Evolutionary conservation across 768 basidiomycete genomes (phyloP).

Genomic region (Mycena pura): DNA sequence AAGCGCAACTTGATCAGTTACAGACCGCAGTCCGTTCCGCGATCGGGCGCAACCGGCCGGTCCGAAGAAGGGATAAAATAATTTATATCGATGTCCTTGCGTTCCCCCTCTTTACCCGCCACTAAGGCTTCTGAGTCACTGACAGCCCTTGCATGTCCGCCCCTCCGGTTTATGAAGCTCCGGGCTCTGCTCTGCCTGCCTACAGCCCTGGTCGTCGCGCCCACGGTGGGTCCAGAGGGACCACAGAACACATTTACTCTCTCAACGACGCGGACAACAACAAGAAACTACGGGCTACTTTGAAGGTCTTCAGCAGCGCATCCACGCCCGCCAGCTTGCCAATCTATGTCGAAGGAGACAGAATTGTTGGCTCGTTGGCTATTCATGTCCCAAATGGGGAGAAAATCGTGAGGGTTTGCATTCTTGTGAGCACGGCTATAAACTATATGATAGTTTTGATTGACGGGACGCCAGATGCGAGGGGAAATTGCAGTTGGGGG

Average conservation of each 20-base stretch:
- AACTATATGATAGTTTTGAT: too few relatives aligned
- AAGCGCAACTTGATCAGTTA: too few relatives aligned
- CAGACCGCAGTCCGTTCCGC: too few relatives aligned
- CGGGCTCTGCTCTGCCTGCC: constrained; percentile 1
- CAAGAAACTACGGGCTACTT: constrained; percentile 2
- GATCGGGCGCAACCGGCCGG: too few relatives aligned
- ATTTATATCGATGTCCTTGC: too few relatives aligned
- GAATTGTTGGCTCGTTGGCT: constrained; percentile 11
- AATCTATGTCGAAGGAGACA: constrained; percentile 15
- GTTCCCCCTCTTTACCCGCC: too few relatives aligned
- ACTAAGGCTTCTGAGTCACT: too few relatives aligned
- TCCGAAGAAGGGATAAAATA: too few relatives aligned
- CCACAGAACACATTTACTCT: constrained; percentile 17
- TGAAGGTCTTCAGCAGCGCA: constrained; percentile 19
- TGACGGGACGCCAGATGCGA: constrained; percentile 6
- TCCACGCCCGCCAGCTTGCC: constrained; percentile 7
- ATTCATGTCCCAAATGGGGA: constrained; percentile 6
- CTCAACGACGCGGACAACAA: constrained; percentile 19
- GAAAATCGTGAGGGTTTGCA: constrained; percentile 6
- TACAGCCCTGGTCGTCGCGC: constrained; percentile 1
- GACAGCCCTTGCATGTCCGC: constrained; percentile 7
- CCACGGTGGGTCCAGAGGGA: not conserved
- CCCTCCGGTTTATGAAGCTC: constrained; percentile 12
- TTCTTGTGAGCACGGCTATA: constrained; percentile 12
- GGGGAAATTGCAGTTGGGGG: constrained; percentile 17